Conservation (phyloP, 306 rosid genomes). For the Fragaria nilgerrensis region DNA sequence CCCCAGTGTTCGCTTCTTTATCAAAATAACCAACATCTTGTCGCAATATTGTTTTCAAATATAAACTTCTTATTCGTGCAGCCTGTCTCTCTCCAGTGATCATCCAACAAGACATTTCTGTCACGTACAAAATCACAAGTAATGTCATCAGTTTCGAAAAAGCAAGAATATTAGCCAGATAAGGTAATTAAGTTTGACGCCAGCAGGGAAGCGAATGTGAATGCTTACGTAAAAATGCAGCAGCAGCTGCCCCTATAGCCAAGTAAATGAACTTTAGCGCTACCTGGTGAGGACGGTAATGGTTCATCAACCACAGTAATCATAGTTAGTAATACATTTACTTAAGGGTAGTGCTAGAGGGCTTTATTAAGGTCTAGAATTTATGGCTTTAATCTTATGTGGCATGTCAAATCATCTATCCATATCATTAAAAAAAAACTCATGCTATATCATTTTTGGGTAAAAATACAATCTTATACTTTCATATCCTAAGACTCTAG, state of each 20-base stretch:
- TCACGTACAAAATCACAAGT: conserved; percentile 18
- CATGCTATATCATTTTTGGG: no score
- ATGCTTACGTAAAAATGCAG: conserved; percentile 3
- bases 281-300: not conserved
- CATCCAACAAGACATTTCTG: conserved; percentile 87
- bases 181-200: not conserved
- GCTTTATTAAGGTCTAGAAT: no score
- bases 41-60: conserved; percentile 69
- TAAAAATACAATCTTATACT: no score
- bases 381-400: no score
- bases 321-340: not conserved
- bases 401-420: no score
- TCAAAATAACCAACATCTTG: conserved; percentile 81
- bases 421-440: no score
- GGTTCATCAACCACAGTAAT: not conserved
- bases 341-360: no score
- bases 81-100: conserved; percentile 85
- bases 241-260: not conserved
- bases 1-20: conserved; percentile 62
- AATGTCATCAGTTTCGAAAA: not conserved
- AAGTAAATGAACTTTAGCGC: not conserved
- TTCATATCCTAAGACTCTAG: no score
- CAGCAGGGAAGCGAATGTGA: not conserved
- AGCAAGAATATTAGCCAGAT: not conserved
- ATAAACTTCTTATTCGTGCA: conserved; percentile 65